Conservation (phyloP, 768 basidiomycete species). For the Flagelloscypha sp. region DNA sequence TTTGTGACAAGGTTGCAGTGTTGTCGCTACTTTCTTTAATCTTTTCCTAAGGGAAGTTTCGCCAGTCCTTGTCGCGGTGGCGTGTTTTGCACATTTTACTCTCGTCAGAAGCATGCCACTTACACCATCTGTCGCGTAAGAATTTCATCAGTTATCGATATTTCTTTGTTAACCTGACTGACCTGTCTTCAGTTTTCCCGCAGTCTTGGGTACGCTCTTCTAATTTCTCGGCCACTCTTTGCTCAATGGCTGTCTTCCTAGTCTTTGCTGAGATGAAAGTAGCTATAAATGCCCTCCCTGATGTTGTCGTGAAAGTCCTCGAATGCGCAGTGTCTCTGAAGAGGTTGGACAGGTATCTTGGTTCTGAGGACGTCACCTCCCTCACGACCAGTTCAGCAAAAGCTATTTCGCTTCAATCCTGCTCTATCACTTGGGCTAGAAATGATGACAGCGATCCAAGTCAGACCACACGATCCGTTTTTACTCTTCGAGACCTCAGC, state of each 20-base stretch:
- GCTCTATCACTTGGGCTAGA: constrained; percentile 66
- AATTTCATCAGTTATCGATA: constrained; percentile 35
- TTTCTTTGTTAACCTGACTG: constrained; percentile 16
- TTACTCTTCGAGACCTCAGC: constrained; percentile 45
- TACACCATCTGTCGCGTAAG: constrained; percentile 56
- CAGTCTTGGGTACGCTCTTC: constrained; percentile 35
- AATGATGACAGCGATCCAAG: too few relatives aligned
- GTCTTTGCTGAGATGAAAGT: constrained; percentile 61
- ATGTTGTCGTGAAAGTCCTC: constrained; percentile 57
- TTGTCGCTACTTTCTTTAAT: background rate
- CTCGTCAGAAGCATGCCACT: constrained; percentile 41
- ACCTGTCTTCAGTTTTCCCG: constrained; percentile 40
- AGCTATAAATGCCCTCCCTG: constrained; percentile 54
- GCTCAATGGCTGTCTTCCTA: constrained; percentile 6
- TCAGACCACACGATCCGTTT: constrained; percentile 45
- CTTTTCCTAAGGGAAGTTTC: constrained; percentile 18
- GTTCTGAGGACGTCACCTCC: constrained; percentile 41
- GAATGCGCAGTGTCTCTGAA: constrained; percentile 49
- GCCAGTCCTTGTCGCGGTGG: too few relatives aligned
- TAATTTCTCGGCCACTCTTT: background rate
- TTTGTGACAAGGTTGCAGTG: constrained; percentile 20
- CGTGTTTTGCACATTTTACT: too few relatives aligned
- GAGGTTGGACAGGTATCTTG: constrained; percentile 59
- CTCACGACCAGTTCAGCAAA: constrained; percentile 32
- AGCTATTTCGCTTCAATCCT: constrained; percentile 45